Conservation (phyloP, 352 stramenopile genomes). For the Phytophthora parvispora region DNA sequence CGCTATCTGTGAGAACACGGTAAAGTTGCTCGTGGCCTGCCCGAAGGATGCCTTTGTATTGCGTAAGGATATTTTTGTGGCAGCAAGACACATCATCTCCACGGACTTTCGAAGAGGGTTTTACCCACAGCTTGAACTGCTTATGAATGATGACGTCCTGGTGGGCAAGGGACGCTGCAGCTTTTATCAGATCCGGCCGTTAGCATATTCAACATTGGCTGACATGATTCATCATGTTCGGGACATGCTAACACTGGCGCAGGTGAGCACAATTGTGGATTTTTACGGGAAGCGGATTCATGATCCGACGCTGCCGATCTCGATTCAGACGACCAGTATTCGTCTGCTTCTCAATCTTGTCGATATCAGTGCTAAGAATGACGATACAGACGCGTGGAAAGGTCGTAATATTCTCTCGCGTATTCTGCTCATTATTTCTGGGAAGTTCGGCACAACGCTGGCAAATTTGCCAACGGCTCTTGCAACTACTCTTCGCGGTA, state of each 20-base stretch:
- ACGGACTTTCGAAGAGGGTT: conserved; percentile 98
- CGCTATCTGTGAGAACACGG: conserved; percentile 94
- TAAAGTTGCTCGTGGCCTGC: conserved; percentile 96
- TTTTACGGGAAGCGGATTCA: conserved; percentile 96
- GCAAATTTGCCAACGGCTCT: conserved; percentile 77
- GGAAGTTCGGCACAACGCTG: conserved; percentile 95
- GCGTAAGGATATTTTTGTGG: conserved; percentile 97
- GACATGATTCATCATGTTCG: conserved; percentile 99
- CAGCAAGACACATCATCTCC: conserved; percentile 97
- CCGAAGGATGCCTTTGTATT: conserved; percentile 95
- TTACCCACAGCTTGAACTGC: conserved; percentile 94
- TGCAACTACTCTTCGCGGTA: conserved; percentile 59
- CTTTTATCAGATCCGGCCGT: conserved; percentile 93
- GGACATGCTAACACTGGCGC: conserved; percentile 94
- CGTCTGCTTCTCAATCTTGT: conserved; percentile 97
- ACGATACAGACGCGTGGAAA: conserved; percentile 88
- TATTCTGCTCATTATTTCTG: conserved; percentile 94
- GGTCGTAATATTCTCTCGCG: conserved; percentile 92
- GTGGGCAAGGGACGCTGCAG: conserved; percentile 89
- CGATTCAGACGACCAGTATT: conserved; percentile 97
- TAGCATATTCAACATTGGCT: conserved; percentile 98
- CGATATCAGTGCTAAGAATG: conserved; percentile 98
- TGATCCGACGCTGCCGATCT: conserved; percentile 94
- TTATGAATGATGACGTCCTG: conserved; percentile 97
- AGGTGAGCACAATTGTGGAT: conserved; percentile 97